Evolutionary conservation across 768 basidiomycete genomes (phyloP).

Genomic region (Tylopilus sp.): DNA sequence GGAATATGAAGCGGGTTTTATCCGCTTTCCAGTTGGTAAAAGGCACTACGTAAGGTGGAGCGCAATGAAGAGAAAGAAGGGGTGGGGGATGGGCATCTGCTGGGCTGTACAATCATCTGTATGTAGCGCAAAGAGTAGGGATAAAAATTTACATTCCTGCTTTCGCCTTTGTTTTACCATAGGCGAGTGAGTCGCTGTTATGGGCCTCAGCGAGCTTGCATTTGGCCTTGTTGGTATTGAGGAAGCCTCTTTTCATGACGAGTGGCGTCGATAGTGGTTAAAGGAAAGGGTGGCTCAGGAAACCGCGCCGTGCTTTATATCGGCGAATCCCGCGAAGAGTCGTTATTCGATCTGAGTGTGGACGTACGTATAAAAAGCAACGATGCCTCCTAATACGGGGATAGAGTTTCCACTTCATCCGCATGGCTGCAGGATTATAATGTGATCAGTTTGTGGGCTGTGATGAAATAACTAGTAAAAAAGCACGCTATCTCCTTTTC

Average conservation of each 20-base stretch:
- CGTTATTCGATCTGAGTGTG: too few species aligned
- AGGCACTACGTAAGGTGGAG: not conserved
- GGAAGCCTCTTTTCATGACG: constrained; percentile 26
- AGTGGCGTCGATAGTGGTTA: not conserved
- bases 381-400: too few species aligned
- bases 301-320: too few species aligned
- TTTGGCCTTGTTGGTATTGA: constrained; percentile 21
- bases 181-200: not conserved
- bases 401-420: too few species aligned
- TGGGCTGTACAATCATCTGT: not conserved
- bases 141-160: not conserved
- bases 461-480: too few species aligned
- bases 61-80: constrained; percentile 8
- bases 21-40: not conserved
- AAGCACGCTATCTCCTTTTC: too few species aligned
- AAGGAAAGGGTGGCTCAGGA: too few species aligned
- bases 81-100: not conserved
- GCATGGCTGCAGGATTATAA: too few species aligned
- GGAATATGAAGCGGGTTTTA: constrained; percentile 18
- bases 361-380: too few species aligned
- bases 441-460: too few species aligned
- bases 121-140: not conserved
- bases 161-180: constrained; percentile 1
- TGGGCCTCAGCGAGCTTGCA: constrained; percentile 22
- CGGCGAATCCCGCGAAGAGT: too few species aligned